Percentiles rank a stretch among this genome's conserved stretches.
Conservation (phyloP, 129 eudicot genomes). For the Chrysanthemum seticuspe region DNA sequence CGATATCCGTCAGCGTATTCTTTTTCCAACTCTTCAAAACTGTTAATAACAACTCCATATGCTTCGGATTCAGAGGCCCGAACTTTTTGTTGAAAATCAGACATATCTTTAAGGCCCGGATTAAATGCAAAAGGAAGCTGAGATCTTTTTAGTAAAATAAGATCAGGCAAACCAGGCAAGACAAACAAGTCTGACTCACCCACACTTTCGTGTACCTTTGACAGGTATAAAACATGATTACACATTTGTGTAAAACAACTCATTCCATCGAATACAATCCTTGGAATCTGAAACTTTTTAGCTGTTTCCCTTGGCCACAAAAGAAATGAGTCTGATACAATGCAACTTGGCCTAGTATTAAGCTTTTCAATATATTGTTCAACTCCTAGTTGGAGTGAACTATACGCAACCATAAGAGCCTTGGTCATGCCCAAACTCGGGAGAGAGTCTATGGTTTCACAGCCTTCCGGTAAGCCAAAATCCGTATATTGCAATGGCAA, state of each 20-base stretch:
- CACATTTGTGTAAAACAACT: conserved; percentile 60
- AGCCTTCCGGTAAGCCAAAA: conserved; percentile 59
- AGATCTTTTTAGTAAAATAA: conserved; percentile 41
- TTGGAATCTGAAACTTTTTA: conserved; percentile 45
- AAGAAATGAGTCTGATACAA: conserved; percentile 42
- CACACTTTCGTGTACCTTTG: conserved; percentile 30
- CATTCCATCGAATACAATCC: conserved; percentile 56
- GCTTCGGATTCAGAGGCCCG: conserved; percentile 33
- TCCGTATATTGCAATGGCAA: conserved; percentile 41
- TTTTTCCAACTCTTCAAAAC: conserved; percentile 51
- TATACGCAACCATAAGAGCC: conserved; percentile 25
- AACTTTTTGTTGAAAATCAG: conserved; percentile 9
- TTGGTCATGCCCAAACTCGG: conserved; percentile 15
- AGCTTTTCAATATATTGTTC: conserved; percentile 35
- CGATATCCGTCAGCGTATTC: conserved; percentile 34
- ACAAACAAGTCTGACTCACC: conserved; percentile 36
- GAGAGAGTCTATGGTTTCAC: conserved; percentile 51
- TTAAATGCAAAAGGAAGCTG: conserved; percentile 44
- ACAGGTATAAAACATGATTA: conserved; percentile 26
- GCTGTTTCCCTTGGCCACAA: conserved; percentile 51
- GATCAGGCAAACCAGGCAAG: conserved; percentile 56
- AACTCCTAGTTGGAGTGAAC: conserved; percentile 27
- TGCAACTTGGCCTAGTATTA: conserved; percentile 32
- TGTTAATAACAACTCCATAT: conserved; percentile 38
- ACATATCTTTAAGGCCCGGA: background rate